Evolutionary conservation across 169 alveolate genomes (phyloP).

Genomic region (Sarcocystis neurona): DNA sequence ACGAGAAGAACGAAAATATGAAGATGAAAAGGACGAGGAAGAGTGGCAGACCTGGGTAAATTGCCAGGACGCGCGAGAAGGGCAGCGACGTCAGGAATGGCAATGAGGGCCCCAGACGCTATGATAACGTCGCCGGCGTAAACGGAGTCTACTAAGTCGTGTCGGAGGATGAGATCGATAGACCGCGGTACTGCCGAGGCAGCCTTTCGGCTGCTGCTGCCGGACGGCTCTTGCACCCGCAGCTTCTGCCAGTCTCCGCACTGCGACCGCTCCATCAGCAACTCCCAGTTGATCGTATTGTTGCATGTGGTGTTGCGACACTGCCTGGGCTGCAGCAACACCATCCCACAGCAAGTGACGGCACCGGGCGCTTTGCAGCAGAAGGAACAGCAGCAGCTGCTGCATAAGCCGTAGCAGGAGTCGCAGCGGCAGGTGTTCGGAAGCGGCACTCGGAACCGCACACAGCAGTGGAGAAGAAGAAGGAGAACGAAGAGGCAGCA

Average conservation of each 20-base stretch:
- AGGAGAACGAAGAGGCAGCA: not conserved
- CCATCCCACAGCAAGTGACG: no score
- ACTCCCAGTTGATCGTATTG: constrained; percentile 46
- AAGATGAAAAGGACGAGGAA: no score
- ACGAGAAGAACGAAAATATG: no score
- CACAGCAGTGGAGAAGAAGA: not conserved
- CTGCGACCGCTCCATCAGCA: constrained; percentile 23
- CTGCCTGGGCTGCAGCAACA: constrained; percentile 49
- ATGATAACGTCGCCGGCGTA: constrained; percentile 97
- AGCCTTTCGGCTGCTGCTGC: constrained; percentile 92
- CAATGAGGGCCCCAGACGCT: constrained; percentile 93
- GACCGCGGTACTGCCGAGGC: constrained; percentile 97
- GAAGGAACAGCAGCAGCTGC: no score
- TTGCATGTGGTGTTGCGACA: constrained; percentile 44
- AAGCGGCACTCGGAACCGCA: no score
- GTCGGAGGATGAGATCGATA: constrained; percentile 92
- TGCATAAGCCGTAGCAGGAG: no score
- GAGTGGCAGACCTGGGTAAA: constrained; percentile 74
- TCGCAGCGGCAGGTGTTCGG: no score
- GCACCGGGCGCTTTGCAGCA: no score
- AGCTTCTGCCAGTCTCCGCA: constrained; percentile 57
- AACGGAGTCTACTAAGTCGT: constrained; percentile 92
- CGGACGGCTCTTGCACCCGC: constrained; percentile 69
- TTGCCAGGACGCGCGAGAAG: constrained; percentile 95
- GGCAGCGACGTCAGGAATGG: constrained; percentile 94